Conservation (phyloP, 257 asterid genomes). For the Forsythia viridissima region DNA sequence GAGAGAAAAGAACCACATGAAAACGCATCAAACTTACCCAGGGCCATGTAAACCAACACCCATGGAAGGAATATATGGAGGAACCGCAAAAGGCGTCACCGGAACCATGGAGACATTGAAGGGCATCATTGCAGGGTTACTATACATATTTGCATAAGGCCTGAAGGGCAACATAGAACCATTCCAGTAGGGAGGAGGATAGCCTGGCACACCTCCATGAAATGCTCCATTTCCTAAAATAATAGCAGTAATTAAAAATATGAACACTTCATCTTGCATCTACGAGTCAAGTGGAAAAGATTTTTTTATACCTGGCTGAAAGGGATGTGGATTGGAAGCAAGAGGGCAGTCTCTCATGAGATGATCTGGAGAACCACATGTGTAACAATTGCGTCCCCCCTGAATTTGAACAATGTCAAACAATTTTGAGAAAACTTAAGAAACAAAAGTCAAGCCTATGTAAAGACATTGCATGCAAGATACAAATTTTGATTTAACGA, state of each 20-base stretch:
- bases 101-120: slow-evolving; percentile 63
- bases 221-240: slow-evolving; percentile 50
- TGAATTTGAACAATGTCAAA: slow-evolving; percentile 33
- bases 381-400: slow-evolving; percentile 67
- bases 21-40: slow-evolving; percentile 44
- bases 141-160: slow-evolving; percentile 59
- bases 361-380: slow-evolving; percentile 88
- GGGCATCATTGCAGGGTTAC: slow-evolving; percentile 61
- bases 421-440: background rate
- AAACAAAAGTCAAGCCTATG: background rate
- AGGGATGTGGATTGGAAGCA: slow-evolving; percentile 48
- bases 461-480: background rate
- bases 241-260: background rate
- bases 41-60: slow-evolving; percentile 13
- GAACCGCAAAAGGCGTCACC: slow-evolving; percentile 40
- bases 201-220: slow-evolving; percentile 65
- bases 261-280: slow-evolving; percentile 11
- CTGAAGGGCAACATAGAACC: slow-evolving; percentile 40
- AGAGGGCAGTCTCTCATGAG: slow-evolving; percentile 76
- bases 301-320: slow-evolving; percentile 54
- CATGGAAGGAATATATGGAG: slow-evolving; percentile 49
- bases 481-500: background rate
- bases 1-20: background rate
- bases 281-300: background rate
- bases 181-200: slow-evolving; percentile 70